Evolutionary conservation across 2,329 filamentous ascomycete species (phyloP).

Genomic region (Xylaria sp.): DNA sequence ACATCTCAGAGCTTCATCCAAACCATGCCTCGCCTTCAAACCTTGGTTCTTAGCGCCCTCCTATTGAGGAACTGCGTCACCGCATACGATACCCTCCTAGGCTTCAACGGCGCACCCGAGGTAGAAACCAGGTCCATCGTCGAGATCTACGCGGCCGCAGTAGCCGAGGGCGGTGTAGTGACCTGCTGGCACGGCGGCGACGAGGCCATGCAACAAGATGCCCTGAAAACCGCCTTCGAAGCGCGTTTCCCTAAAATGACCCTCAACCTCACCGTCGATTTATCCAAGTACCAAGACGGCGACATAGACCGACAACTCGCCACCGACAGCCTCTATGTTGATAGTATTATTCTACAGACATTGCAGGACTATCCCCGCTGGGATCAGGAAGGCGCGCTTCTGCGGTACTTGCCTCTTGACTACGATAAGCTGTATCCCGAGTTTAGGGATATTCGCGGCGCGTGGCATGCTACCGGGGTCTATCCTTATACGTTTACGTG

Average conservation of each 20-base stretch:
- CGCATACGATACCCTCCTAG: constrained; percentile 11
- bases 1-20: too few species aligned
- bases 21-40: constrained; percentile 2
- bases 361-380: constrained; percentile 21
- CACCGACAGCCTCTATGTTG: constrained; percentile 15
- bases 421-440: constrained; percentile 6
- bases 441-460: constrained; percentile 16
- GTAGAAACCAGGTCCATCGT: constrained; percentile 19
- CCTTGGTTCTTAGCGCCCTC: not conserved
- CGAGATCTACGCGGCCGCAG: constrained; percentile 21
- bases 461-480: constrained; percentile 11
- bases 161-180: constrained; percentile 19
- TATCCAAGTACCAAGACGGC: constrained; percentile 25
- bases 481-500: constrained; percentile 16
- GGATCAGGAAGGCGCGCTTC: constrained; percentile 18
- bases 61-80: not conserved
- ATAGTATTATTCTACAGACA: constrained; percentile 19
- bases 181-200: constrained; percentile 21
- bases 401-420: constrained; percentile 17
- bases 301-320: constrained; percentile 22
- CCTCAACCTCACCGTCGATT: constrained; percentile 23
- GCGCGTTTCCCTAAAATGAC: constrained; percentile 21
- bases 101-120: constrained; percentile 12
- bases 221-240: constrained; percentile 17
- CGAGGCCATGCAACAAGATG: constrained; percentile 16